Evolutionary conservation across 1,139 yeast species (phyloP), one percentile per base, ranked within the genome.

Genomic region (Geotrichum restrictum): DNA sequence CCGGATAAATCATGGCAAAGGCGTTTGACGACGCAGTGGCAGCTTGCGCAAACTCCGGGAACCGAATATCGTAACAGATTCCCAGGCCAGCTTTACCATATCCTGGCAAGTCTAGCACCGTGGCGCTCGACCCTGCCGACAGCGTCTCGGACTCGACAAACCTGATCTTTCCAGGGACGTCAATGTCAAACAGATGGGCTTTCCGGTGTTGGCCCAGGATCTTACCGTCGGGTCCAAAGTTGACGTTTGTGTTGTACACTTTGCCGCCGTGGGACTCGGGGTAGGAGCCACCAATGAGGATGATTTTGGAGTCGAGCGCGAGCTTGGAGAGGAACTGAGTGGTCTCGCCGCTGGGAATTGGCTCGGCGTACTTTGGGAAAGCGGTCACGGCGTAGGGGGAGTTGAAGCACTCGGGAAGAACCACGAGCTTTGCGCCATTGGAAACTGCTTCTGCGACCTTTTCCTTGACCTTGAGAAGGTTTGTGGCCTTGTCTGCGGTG

Each of bases 1-100:
- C 95, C 0, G 98, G 98, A 61, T 88, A 89, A 51, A 88, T 76
- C 93, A 89, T 85, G 36, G 94, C 95, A 70, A 88, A 88, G 0
- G 95, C 83, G 54, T 43, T 39, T 16, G 43, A 14, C 14, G 39
- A 29, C 18, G 40, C 37, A 11, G 50, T 45, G 8, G 51, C 74
- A 69, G 53, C 82, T 79, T 59, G 78, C 1, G 97, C 95, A 59
- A 89, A 75, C 68, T 91, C 97, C 0, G 95, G 96, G 73, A 91
- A 91, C 59, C 98, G 75, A 61, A 91, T 81, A 65, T 91, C 98
- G 68, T 91, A 91, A 69, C 97, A 88, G 60, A 91, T 89, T 6
- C 95, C 97, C 53, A 89, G 76, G 1, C 98, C 98, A 32, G 87
- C 80, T 55, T 77, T 82, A 44, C 96, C 96, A 62, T 74, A 81